A percentile compares a stretch with the other conserved stretches of the same genome.
Evolutionary conservation across 441 rosid genomes (phyloP).

Genomic region (Theobroma grandiflorum): DNA sequence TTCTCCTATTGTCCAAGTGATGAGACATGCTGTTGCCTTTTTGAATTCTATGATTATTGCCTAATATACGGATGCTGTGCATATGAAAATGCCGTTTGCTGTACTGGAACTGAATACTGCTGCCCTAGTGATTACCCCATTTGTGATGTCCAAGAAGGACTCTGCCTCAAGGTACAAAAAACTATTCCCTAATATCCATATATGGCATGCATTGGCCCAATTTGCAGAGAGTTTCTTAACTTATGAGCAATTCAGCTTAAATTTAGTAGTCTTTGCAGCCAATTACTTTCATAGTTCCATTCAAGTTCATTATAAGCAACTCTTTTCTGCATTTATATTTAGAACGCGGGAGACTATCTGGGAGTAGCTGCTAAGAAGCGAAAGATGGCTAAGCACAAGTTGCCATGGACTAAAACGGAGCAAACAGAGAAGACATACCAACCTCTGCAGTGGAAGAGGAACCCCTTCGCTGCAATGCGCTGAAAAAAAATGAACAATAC

Average conservation of each 20-base stretch:
- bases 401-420: constrained; percentile 59
- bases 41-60: constrained; percentile 51
- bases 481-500: constrained; percentile 22
- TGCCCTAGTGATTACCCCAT: constrained; percentile 75
- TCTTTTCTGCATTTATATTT: constrained; percentile 7
- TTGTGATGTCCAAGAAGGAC: constrained; percentile 62
- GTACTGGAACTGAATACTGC: constrained; percentile 54
- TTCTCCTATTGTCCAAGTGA: constrained; percentile 56
- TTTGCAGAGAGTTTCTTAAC: background rate
- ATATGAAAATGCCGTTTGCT: constrained; percentile 68
- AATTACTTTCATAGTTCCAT: background rate
- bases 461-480: constrained; percentile 53
- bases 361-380: constrained; percentile 62
- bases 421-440: constrained; percentile 37
- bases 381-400: constrained; percentile 65
- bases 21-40: constrained; percentile 72
- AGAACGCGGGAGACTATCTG: constrained; percentile 56
- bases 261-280: background rate
- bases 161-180: constrained; percentile 62
- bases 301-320: background rate
- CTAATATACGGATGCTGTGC: constrained; percentile 65
- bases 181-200: background rate
- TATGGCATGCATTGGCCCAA: background rate
- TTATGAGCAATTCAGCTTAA: too few species aligned
- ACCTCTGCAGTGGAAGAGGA: constrained; percentile 60